Evolutionary conservation across 495 filamentous ascomycete species (phyloP).

Genomic region (Platismatia glauca): DNA sequence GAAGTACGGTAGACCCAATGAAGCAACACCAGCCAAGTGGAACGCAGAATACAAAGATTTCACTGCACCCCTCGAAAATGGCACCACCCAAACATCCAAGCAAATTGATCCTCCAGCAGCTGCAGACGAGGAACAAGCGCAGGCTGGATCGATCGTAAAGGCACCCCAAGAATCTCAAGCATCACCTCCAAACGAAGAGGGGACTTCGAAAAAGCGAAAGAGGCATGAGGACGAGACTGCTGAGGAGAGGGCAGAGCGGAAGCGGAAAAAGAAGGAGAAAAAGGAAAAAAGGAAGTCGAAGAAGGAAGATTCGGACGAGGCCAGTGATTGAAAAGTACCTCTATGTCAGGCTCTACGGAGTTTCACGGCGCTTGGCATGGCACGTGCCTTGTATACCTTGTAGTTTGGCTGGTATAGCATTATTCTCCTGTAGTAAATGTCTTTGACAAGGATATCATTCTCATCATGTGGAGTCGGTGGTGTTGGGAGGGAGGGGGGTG

Average conservation of each 20-base stretch:
- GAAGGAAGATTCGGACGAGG: constrained; percentile 45
- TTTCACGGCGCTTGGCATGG: not conserved
- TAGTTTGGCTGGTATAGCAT: not conserved
- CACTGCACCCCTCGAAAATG: constrained; percentile 43
- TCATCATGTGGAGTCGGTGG: not conserved
- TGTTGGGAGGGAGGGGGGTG: too few species aligned
- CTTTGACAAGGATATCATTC: not conserved
- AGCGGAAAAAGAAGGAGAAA: not conserved
- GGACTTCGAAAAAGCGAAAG: constrained; percentile 62
- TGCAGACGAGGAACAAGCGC: constrained; percentile 24
- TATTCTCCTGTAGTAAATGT: not conserved
- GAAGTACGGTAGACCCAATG: constrained; percentile 90
- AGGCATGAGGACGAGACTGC: constrained; percentile 72
- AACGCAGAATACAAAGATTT: constrained; percentile 83
- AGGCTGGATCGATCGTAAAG: not conserved
- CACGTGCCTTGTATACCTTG: not conserved
- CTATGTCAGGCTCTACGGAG: too few species aligned
- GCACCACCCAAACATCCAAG: constrained; percentile 26
- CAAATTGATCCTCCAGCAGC: constrained; percentile 10
- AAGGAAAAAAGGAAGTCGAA: constrained; percentile 44
- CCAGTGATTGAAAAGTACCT: constrained; percentile 33
- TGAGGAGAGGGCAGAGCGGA: constrained; percentile 61
- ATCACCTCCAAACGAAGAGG: constrained; percentile 9
- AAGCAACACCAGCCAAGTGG: constrained; percentile 87
- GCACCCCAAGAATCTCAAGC: constrained; percentile 7